Conservation (phyloP, 2,329 filamentous ascomycete genomes). For the Alternaria metachromatica region DNA sequence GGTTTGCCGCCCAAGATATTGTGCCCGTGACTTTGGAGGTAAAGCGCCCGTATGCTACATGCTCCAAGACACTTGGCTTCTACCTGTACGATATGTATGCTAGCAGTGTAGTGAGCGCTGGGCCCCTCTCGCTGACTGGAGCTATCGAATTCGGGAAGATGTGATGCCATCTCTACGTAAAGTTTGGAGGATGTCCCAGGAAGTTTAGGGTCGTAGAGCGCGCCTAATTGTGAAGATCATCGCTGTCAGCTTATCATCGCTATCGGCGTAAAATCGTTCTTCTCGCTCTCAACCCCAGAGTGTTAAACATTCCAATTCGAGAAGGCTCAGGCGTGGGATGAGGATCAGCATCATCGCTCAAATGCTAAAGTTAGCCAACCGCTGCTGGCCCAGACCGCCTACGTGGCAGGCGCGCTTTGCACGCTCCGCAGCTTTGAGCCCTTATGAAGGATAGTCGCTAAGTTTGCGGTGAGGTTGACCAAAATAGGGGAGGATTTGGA, state of each 20-base stretch:
- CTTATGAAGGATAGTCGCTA: neutral
- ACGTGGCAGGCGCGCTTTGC: neutral
- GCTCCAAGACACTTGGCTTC: slow-evolving; percentile 11
- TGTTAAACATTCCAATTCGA: neutral
- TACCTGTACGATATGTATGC: neutral
- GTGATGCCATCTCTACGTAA: neutral
- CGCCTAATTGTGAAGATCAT: too few species aligned
- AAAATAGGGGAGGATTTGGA: too few species aligned
- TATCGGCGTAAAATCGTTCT: neutral
- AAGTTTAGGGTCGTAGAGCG: neutral
- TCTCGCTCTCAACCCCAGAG: neutral
- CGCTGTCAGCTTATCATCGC: neutral
- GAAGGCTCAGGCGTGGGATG: neutral
- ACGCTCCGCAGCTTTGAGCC: neutral
- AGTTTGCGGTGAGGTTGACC: neutral
- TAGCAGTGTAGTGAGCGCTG: neutral
- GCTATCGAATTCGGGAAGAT: neutral
- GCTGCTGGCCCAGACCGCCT: neutral
- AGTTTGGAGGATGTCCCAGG: neutral
- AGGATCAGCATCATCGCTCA: neutral
- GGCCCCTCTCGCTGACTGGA: neutral
- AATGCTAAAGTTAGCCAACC: neutral
- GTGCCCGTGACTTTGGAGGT: slow-evolving; percentile 14
- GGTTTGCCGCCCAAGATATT: slow-evolving; percentile 20
- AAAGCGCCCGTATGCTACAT: slow-evolving; percentile 6